Evolutionary conservation across 805 yeast species (phyloP), one percentile per base, ranked within the genome.

Genomic region (Pichia scutulata): DNA sequence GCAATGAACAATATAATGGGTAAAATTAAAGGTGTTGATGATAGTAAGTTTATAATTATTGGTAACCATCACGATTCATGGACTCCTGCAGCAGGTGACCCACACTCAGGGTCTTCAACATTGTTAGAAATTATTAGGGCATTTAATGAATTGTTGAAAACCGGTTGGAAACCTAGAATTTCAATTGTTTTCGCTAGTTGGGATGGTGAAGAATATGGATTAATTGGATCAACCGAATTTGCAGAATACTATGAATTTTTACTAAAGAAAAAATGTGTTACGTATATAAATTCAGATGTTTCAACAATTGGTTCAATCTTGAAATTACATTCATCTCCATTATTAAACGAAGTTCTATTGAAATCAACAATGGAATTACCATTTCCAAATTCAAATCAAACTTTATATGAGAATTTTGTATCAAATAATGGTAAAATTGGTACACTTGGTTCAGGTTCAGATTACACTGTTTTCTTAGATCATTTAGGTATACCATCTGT

Each of bases 41-140:
- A 76, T 45, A 37, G 48, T 28, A 82, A 82, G 50, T 81, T 77
- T 19, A 73, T 85, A 44, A 62, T 86, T 36, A 62, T 85, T 50
- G 93, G 93, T 36, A 85, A 84, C 62, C 93, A 85, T 62, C 77
- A 89, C 49, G 93, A 86, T 61, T 82, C 90, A 3, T 86, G 92
- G 93, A 76, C 82, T 51, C 78, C 81, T 51, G 88, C 88, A 16
- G 89, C 90, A 1, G 83, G 80, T 24, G 93, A 86, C 65, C 90
- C 93, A 28, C 85, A 85, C 64, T 75, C 84, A 25, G 92, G 92
- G 1, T 75, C 86, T 18, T 82, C 89, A 1, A 78, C 73, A 0
- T 53, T 83, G 55, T 64, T 85, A 41, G 92, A 85, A 61, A 66
- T 85, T 41, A 81, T 82, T 8, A 70, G 86, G 44, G 81, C 78